Base-by-base conservation (phyloP, 495 filamentous ascomycete species). In the Trichoderma reesei region DNA sequence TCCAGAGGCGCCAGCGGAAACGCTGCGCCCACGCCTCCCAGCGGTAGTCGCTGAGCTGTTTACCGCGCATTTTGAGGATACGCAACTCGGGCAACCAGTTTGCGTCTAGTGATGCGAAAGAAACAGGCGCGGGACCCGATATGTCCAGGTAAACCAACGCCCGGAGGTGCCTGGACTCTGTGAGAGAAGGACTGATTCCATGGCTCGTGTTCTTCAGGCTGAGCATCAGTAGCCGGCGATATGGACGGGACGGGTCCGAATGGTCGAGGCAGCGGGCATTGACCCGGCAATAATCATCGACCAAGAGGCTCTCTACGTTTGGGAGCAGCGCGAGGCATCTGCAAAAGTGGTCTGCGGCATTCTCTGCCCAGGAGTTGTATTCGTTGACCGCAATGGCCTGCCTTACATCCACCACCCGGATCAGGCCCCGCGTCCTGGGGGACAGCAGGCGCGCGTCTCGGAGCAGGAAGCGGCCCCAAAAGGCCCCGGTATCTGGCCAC, bases 81-180 rank as follows among this genome's bases (percentile, higher is more conserved):
- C 78, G 74, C 14, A 82, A 74, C 41, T 65, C 54, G 16, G 75
- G 75, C 39, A 80, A 66, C 10, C 63, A 59, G 3, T 26, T 48
- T 13, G 73, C 70, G n/a, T 68, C 41, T 14, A 78, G 64, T 20
- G 62, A 16, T 11, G 62, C 56, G 48, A 61, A 69, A 38, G 74
- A 72, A n/a, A 77, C 7, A 4, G 16, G 9, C 8, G 46, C n/a
- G 26, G n/a, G 65, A 51, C 71, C 69, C 5, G 77, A 82, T 16
- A 80, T 64, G 38, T 80, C 78, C 7, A 80, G 68, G 65, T 78
- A 82, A n/a, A 79, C 71, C 6, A 80, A 64, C 5, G 63, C 42
- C 14, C 59, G 65, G 33, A 80, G 69, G 9, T 74, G n/a, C n/a
- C n/a, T n/a, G n/a, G 67, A 0, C 54, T n/a, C 1, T 72, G 68